Base-by-base conservation (phyloP, 179 eudicot species). In the Monotropa hypopitys region DNA sequence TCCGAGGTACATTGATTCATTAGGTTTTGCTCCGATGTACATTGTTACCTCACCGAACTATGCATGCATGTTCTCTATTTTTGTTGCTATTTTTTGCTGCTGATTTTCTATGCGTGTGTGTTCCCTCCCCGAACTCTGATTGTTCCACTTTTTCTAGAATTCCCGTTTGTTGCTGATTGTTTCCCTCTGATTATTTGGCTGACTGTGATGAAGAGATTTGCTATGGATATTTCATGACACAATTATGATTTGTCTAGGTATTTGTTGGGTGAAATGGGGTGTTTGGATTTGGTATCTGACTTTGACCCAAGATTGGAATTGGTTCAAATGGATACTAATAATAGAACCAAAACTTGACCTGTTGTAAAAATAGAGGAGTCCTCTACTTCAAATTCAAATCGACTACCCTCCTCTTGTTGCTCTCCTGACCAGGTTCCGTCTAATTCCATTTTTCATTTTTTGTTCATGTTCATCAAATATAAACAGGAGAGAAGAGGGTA, bases 221-320 rank as follows among this genome's bases (percentile, higher is more conserved):
- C 67, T 9, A 84, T 6, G 84, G 87, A 15, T 86, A 81, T 1
- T 86, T 80, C 26, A 33, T 61, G 38, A 71, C 81, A 88, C 68
- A 91, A 91, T 2, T 86, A 87, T 11, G 92, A 82, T 63, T 92
- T 96, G 2, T 75, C 93, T 7, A 83, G 97, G 83, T 89, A 88
- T 38, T 77, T 92, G 76, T 84, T 92, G 84, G 83, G 84, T 32
- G 87, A 86, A 7, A 75, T 72, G 4, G 78, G 73, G 79, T 79
- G 79, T 13, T 78, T 90, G 30, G 87, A 86, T 80, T 83, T 85
- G 4, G 90, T 78, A 15, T 78, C 91, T 21, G 87, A 85, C 79
- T 83, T 85, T 9, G 91, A 87, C 59, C 85, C 86, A 20, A 70
- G 74, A 67, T 45, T 78, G 26, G 77, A 80, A 70, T 46, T 78